Evolutionary conservation across 116 monocot species (phyloP).

Genomic region (Zostera marina): DNA sequence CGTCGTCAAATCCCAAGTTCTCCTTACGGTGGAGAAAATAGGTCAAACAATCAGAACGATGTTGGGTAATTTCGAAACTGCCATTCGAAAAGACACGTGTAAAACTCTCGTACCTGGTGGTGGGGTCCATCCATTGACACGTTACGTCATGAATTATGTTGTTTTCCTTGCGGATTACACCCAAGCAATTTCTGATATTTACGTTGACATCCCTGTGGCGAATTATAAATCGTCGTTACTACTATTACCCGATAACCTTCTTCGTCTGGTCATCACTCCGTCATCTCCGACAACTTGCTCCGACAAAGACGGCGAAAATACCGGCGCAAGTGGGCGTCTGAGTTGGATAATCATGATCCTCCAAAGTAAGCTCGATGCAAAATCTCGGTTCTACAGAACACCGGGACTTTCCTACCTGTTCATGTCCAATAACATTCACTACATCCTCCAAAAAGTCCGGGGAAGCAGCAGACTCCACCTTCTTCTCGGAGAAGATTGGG

Average conservation of each 20-base stretch:
- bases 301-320: not conserved
- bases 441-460: constrained; percentile 23
- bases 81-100: constrained; percentile 31
- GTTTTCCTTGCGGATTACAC: constrained; percentile 31
- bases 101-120: constrained; percentile 22
- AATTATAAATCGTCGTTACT: not conserved
- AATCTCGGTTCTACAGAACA: constrained; percentile 22
- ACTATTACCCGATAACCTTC: constrained; percentile 9
- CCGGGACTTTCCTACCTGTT: constrained; percentile 37
- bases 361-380: constrained; percentile 40
- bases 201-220: constrained; percentile 15
- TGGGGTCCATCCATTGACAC: constrained; percentile 28
- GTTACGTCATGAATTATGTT: constrained; percentile 51
- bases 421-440: constrained; percentile 40
- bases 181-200: constrained; percentile 16
- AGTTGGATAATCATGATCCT: constrained; percentile 38
- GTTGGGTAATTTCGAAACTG: constrained; percentile 32
- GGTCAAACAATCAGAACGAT: constrained; percentile 17
- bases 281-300: not conserved
- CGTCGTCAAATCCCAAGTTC: constrained; percentile 12
- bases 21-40: constrained; percentile 12
- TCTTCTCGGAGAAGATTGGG: constrained; percentile 39
- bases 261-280: not conserved
- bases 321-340: constrained; percentile 6
- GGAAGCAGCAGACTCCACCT: constrained; percentile 8